Evolutionary conservation across 2,329 filamentous ascomycete genomes (phyloP).

Genomic region (Sclerotinia nivalis): DNA sequence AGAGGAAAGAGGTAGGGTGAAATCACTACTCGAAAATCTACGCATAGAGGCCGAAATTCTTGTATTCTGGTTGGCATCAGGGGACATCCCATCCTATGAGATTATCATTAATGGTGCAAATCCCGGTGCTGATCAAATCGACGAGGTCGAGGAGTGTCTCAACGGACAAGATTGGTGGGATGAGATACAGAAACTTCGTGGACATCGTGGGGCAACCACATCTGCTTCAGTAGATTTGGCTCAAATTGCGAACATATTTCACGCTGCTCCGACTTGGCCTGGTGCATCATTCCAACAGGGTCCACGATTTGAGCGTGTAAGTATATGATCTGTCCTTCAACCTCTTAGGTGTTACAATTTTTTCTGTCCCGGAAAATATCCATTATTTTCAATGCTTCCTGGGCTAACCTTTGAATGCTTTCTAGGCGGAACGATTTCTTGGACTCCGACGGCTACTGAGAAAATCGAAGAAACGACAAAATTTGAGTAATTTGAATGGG

Average conservation of each 20-base stretch:
- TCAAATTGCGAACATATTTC: constrained; percentile 48
- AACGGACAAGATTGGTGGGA: constrained; percentile 81
- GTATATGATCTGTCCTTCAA: background rate
- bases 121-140: constrained; percentile 55
- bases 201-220: constrained; percentile 40
- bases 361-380: background rate
- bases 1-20: constrained; percentile 72
- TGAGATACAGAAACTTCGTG: constrained; percentile 62
- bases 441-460: constrained; percentile 63
- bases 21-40: constrained; percentile 74
- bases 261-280: constrained; percentile 51
- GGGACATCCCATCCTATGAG: constrained; percentile 71
- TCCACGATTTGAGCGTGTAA: constrained; percentile 44
- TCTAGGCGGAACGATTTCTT: constrained; percentile 47
- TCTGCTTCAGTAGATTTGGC: constrained; percentile 45
- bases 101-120: constrained; percentile 72
- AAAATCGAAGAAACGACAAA: constrained; percentile 50
- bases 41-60: constrained; percentile 77
- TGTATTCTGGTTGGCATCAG: constrained; percentile 80
- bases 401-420: background rate
- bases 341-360: too few species aligned
- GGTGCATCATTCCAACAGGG: constrained; percentile 54
- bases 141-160: constrained; percentile 65
- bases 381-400: background rate
- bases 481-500: constrained; percentile 43